Conservation (phyloP, 139 green algal genomes). For the Mychonastes homosphaera region DNA sequence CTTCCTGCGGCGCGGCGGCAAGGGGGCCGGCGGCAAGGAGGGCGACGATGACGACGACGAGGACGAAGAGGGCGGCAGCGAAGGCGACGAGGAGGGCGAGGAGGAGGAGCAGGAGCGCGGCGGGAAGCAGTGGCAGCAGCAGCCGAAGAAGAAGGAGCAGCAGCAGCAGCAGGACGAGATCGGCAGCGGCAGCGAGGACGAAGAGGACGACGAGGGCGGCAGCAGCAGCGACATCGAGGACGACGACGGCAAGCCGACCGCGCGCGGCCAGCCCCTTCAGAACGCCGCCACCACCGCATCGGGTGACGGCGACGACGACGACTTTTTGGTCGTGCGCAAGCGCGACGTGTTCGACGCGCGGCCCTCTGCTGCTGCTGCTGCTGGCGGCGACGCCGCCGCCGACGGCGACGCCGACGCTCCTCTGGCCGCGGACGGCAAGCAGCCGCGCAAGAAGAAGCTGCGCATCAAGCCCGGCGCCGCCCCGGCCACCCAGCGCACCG, state of each 20-base stretch:
- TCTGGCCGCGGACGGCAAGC: slow-evolving; percentile 10
- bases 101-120: slow-evolving; percentile 7
- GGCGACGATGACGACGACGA: slow-evolving; percentile 10
- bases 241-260: too few species aligned
- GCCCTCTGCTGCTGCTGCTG: slow-evolving; percentile 1
- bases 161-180: slow-evolving; percentile 9
- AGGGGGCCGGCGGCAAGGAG: neutral
- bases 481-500: slow-evolving; percentile 35
- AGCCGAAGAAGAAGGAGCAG: slow-evolving; percentile 8
- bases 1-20: slow-evolving; percentile 47
- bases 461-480: slow-evolving; percentile 39
- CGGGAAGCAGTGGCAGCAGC: neutral
- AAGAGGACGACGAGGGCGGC: neutral
- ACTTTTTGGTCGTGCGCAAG: slow-evolving; percentile 41
- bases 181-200: neutral
- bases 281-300: neutral
- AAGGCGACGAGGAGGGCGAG: slow-evolving; percentile 1
- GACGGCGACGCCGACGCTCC: neutral
- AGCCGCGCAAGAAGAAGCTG: slow-evolving; percentile 60
- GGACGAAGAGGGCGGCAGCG: neutral
- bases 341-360: slow-evolving; percentile 32
- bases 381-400: neutral
- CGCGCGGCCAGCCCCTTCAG: neutral
- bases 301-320: slow-evolving; percentile 20
- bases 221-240: too few species aligned